Evolutionary conservation across 192 early-diverging fungal genomes (phyloP).

Genomic region (Phlyctochytrium arcticum): DNA sequence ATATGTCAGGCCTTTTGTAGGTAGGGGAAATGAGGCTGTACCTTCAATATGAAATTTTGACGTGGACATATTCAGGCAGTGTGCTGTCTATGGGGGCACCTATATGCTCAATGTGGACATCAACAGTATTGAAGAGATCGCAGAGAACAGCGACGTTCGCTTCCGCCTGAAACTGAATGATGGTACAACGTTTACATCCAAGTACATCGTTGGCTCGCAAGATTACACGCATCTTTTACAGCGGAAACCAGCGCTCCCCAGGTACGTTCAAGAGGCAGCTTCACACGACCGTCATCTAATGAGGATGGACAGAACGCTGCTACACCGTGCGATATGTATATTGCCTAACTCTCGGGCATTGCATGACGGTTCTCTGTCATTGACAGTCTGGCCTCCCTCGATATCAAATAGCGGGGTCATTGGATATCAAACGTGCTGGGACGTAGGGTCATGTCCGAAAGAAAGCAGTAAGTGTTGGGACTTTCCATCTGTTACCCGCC

Average conservation of each 20-base stretch:
- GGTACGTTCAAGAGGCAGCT: too few relatives aligned
- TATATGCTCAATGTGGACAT: constrained; percentile 72
- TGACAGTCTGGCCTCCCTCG: constrained; percentile 20
- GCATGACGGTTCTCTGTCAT: constrained; percentile 4
- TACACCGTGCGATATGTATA: constrained; percentile 2
- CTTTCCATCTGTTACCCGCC: neutral
- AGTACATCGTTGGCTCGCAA: constrained; percentile 9
- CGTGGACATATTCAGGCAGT: constrained; percentile 46
- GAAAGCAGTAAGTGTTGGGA: constrained; percentile 4
- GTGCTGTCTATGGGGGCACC: constrained; percentile 86
- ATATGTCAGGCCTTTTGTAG: constrained; percentile 88
- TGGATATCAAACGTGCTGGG: constrained; percentile 6
- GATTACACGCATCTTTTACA: neutral
- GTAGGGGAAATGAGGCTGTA: constrained; percentile 3
- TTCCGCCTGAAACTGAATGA: constrained; percentile 5
- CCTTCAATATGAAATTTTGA: neutral
- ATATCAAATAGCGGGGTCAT: constrained; percentile 1
- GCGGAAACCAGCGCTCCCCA: too few relatives aligned
- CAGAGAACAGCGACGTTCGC: neutral
- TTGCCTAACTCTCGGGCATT: neutral
- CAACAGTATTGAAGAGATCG: constrained; percentile 19
- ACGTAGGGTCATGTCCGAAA: constrained; percentile 17
- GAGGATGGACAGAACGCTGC: neutral
- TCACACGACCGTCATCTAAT: too few relatives aligned
- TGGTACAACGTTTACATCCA: constrained; percentile 8